Evolutionary conservation across 306 rosid genomes (phyloP), one percentile per base, ranked within the genome.

Genomic region (apple (Malus domestica)): DNA sequence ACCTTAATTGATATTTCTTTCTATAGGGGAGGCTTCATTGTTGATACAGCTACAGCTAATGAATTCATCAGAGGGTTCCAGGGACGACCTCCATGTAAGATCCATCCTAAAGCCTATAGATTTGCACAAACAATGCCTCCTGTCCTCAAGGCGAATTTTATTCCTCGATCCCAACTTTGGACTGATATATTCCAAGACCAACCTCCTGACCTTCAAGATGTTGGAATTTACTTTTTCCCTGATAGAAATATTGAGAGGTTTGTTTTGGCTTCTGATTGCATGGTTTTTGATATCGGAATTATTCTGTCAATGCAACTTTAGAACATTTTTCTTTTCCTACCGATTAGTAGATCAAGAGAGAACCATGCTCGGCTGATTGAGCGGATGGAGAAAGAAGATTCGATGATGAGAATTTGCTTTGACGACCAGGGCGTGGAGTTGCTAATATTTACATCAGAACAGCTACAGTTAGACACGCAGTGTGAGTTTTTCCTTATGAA

Each of bases 181-280:
- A 80, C 64, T 64, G 89, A 87, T 55, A 72, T 85, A 25, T 91
- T 87, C 78, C 77, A n/a, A 16, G 63, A 78, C 32, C 75, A 80
- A 45, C 45, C 79, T 79, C 93, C 90, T n/a, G 76, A 58, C 72
- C 91, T 90, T 75, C 72, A 71, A 55, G 96, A 94, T 38, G 75
- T 94, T 38, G 95, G 90, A 6, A 55, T 94, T 72, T 94, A 89
- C 81, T 87, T 94, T 80, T 87, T 83, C 76, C 93, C 90, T 70
- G 76, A 81, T 60, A 73, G 76, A 49, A 74, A 72, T 30, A 32
- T 49, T 75, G 79, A 83, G 69, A 86, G 96, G 98, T 93, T 30
- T 70, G 72, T 60, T 70, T 64, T 83, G 68, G 33, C 66, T 79
- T 79, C 77, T 67, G 59, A 78, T 73, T 80, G 44, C 40, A 18